Evolutionary conservation across 2,329 filamentous ascomycete species (phyloP).

Genomic region (Neofusicoccum parvum): DNA sequence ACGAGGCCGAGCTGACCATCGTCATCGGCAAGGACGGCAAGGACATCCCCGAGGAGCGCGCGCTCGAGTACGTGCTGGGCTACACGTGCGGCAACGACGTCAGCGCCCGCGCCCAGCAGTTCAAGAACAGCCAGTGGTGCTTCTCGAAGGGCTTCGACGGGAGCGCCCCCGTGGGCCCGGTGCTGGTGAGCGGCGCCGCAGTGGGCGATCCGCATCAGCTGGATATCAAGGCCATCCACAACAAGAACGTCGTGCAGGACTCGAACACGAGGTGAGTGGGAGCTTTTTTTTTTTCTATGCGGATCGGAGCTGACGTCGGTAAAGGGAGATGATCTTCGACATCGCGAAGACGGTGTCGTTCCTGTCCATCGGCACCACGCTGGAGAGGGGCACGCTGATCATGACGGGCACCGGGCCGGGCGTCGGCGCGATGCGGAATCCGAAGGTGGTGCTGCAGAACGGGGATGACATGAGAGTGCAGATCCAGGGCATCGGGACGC

Average conservation of each 20-base stretch:
- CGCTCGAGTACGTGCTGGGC: conserved; percentile 54
- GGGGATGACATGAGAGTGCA: conserved; percentile 45
- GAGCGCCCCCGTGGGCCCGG: conserved; percentile 57
- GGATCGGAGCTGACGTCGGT: neutral
- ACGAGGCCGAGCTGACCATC: conserved; percentile 44
- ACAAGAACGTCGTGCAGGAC: conserved; percentile 53
- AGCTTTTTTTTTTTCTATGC: too few relatives aligned
- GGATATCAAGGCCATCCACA: conserved; percentile 49
- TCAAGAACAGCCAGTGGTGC: conserved; percentile 53
- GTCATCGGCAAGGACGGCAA: conserved; percentile 57
- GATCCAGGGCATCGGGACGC: conserved; percentile 41
- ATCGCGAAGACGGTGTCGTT: conserved; percentile 51
- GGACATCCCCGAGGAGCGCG: conserved; percentile 49
- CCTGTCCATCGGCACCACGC: conserved; percentile 47
- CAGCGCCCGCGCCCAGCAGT: conserved; percentile 55
- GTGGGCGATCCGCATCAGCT: conserved; percentile 49
- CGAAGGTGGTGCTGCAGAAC: conserved; percentile 41
- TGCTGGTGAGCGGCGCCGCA: conserved; percentile 47
- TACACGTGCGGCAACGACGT: conserved; percentile 61
- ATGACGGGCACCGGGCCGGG: conserved; percentile 54
- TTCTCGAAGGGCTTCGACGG: conserved; percentile 61
- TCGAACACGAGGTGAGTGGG: conserved; percentile 23
- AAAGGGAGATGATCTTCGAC: conserved; percentile 53
- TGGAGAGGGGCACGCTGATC: conserved; percentile 52
- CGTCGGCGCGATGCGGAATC: conserved; percentile 46